phyloP scores from a whole-genome alignment of 257 asterid species.

The Solanum gandarillasii region DNA sequence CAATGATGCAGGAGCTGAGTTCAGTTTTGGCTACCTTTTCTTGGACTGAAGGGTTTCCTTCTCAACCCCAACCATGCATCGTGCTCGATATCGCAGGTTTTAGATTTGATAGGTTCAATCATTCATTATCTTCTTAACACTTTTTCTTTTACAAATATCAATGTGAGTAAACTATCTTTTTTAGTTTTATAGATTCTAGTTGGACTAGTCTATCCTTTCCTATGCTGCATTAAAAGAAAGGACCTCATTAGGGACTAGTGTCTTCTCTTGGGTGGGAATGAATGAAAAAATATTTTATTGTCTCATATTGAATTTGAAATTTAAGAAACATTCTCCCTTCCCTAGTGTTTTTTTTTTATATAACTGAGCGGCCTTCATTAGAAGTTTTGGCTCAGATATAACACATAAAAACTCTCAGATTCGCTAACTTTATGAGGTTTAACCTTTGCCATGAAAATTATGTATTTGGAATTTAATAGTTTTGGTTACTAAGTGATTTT shows the following conservation, averaged over 20 bases:
- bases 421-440: not conserved
- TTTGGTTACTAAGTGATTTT: not conserved
- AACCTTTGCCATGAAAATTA: not conserved
- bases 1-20: constrained; percentile 14
- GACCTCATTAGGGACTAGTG: too few species aligned
- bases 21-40: constrained; percentile 6
- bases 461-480: not conserved
- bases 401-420: not conserved
- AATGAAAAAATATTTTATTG: too few species aligned
- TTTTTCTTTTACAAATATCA: not conserved
- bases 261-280: too few species aligned
- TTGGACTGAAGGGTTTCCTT: constrained; percentile 30
- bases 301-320: not conserved
- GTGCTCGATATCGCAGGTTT: not conserved
- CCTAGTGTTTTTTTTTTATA: not conserved
- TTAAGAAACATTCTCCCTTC: not conserved
- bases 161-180: too few species aligned
- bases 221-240: too few species aligned
- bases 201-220: not conserved
- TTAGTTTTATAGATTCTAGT: too few species aligned
- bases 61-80: not conserved
- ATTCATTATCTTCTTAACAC: not conserved
- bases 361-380: too few species aligned
- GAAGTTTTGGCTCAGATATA: not conserved
- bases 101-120: not conserved